Percentiles rank a stretch among this genome's conserved stretches.
Evolutionary conservation across 306 rosid genomes (phyloP).

Genomic region (Mucuna pruriens): DNA sequence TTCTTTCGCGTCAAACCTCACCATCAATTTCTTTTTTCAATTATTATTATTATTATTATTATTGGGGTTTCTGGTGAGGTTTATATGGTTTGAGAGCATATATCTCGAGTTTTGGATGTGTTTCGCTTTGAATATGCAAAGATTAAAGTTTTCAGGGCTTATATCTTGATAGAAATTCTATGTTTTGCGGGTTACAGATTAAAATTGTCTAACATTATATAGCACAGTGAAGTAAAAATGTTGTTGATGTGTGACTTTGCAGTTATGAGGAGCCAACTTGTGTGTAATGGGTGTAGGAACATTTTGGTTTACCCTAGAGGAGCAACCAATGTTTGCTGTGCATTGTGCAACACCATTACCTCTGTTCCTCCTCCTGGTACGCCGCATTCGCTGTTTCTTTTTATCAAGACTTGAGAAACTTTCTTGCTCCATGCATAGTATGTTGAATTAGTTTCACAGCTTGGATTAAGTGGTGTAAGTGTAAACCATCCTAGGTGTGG

Average conservation of each 20-base stretch:
- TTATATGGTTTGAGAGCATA: background rate
- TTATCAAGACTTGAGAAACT: background rate
- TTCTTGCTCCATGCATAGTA: background rate
- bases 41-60: background rate
- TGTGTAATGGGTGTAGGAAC: constrained; percentile 93
- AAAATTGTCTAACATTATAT: background rate
- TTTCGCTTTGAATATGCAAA: background rate
- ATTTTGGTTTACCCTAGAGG: constrained; percentile 89
- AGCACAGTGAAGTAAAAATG: background rate
- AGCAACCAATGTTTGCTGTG: constrained; percentile 92
- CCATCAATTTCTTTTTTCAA: background rate
- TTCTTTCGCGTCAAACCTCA: background rate
- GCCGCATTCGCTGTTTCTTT: background rate
- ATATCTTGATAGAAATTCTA: background rate
- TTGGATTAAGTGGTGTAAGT: background rate
- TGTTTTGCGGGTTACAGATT: background rate
- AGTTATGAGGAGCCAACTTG: constrained; percentile 97
- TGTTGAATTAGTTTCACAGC: background rate
- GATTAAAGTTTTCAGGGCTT: background rate
- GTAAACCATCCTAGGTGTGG: background rate
- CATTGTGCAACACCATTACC: constrained; percentile 78
- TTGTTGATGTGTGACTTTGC: constrained; percentile 29
- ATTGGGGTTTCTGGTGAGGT: background rate
- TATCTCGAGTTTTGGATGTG: background rate
- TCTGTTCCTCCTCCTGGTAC: constrained; percentile 91